These are phyloP conservation scores for Apiotrichum sp. DNA, from an alignment of 1,284 basidiomycete species.

Conservation along the genomic window DNA sequence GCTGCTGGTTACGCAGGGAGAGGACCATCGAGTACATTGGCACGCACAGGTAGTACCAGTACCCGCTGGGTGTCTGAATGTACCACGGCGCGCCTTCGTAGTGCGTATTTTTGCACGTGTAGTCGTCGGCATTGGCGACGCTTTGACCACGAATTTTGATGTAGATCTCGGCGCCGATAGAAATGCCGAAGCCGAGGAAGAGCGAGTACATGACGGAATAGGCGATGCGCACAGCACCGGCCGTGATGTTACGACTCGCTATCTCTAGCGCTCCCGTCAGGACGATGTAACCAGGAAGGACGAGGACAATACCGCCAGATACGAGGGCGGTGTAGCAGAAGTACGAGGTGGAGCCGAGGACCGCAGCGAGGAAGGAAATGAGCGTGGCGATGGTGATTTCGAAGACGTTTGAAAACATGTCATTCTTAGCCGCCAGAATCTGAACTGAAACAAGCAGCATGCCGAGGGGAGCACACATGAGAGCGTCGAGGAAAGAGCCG, in stretches of 20 bases:
- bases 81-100: conserved; percentile 51
- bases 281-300: conserved; percentile 76
- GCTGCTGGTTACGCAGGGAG: conserved; percentile 70
- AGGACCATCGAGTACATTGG: conserved; percentile 69
- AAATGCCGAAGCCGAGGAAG: conserved; percentile 76
- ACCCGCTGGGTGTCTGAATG: conserved; percentile 42
- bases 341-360: conserved; percentile 59
- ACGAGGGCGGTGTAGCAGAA: conserved; percentile 85
- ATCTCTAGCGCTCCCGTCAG: conserved; percentile 75
- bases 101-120: conserved; percentile 57
- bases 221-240: conserved; percentile 77
- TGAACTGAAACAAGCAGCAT: conserved; percentile 70
- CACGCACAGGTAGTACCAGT: conserved; percentile 66
- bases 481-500: conserved; percentile 63
- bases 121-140: conserved; percentile 56
- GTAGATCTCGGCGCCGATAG: conserved; percentile 68
- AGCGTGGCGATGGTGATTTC: conserved; percentile 34
- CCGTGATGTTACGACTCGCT: conserved; percentile 63
- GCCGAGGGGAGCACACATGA: conserved; percentile 71
- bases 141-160: conserved; percentile 51
- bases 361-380: conserved; percentile 72
- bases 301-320: conserved; percentile 78
- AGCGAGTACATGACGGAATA: conserved; percentile 58
- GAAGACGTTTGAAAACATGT: conserved; percentile 82
- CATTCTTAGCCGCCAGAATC: conserved; percentile 64